A percentile compares a stretch with the other conserved stretches of the same genome.
phyloP scores from a whole-genome alignment of 2,329 filamentous ascomycete genomes.

The Chrysosporium keratinophilum region DNA sequence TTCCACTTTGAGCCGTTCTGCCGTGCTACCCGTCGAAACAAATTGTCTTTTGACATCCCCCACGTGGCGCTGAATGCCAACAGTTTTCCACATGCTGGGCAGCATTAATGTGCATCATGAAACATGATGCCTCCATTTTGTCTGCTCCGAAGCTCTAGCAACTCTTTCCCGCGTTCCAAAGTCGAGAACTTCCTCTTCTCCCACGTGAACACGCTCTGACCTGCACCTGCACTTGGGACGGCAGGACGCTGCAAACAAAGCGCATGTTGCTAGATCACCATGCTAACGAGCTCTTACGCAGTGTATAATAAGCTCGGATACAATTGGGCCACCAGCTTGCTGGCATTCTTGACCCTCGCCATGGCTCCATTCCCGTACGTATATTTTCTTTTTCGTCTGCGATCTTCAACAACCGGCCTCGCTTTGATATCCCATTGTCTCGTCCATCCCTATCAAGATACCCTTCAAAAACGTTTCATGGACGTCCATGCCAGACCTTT shows the following conservation, averaged over 20 bases:
- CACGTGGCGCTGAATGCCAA: not conserved
- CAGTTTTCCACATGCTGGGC: not conserved
- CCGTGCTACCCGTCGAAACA: constrained; percentile 5
- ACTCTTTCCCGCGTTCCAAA: not conserved
- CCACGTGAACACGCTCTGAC: constrained; percentile 6
- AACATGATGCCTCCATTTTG: not conserved
- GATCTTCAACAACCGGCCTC: too few species aligned
- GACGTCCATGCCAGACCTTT: too few species aligned
- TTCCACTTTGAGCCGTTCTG: not conserved
- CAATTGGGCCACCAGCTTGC: constrained; percentile 38
- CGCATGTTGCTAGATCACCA: not conserved
- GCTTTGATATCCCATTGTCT: not conserved
- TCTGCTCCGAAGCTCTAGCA: not conserved
- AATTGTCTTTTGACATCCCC: not conserved
- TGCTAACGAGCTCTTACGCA: constrained; percentile 17
- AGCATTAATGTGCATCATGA: constrained; percentile 6
- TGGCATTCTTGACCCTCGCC: constrained; percentile 35
- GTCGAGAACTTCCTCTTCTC: not conserved
- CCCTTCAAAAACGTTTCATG: too few species aligned
- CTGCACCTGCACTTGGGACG: not conserved
- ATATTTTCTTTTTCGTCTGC: not conserved
- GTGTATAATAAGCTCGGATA: constrained; percentile 40
- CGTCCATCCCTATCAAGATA: not conserved
- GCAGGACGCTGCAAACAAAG: not conserved
- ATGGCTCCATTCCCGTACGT: constrained; percentile 41